Evolutionary conservation across 2,329 filamentous ascomycete species (phyloP).

Genomic region (Byssoonygena ceratinophila): DNA sequence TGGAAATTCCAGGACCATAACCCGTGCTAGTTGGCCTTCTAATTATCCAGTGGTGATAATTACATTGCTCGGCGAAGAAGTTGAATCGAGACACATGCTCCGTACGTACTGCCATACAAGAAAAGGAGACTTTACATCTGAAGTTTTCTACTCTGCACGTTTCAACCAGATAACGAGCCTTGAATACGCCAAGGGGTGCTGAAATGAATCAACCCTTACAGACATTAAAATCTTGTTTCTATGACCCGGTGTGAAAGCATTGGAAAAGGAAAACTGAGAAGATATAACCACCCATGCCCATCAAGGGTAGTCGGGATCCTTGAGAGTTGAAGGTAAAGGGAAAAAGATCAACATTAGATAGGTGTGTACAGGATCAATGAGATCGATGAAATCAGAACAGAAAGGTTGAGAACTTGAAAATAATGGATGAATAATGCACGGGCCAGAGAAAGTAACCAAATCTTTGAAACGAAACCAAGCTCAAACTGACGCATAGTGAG

Average conservation of each 20-base stretch:
- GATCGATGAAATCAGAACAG: no score
- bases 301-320: background rate
- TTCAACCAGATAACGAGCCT: no score
- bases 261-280: background rate
- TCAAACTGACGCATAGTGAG: background rate
- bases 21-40: no score
- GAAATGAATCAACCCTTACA: background rate
- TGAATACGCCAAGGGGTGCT: background rate
- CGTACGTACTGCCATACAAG: no score
- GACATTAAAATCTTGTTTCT: constrained; percentile 6
- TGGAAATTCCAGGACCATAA: no score
- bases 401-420: background rate
- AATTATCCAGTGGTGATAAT: no score
- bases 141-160: background rate
- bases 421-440: constrained; percentile 1
- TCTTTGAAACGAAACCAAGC: background rate
- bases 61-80: no score
- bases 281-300: background rate
- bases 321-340: background rate
- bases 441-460: constrained; percentile 1
- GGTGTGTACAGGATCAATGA: background rate
- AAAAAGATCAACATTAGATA: constrained; percentile 1
- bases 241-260: background rate
- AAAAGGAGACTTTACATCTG: no score
- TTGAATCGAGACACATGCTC: no score